A percentile compares a stretch with the other conserved stretches of the same genome.
phyloP scores from a whole-genome alignment of 73 alveolate genomes.

The Paramecium octaurelia region DNA sequence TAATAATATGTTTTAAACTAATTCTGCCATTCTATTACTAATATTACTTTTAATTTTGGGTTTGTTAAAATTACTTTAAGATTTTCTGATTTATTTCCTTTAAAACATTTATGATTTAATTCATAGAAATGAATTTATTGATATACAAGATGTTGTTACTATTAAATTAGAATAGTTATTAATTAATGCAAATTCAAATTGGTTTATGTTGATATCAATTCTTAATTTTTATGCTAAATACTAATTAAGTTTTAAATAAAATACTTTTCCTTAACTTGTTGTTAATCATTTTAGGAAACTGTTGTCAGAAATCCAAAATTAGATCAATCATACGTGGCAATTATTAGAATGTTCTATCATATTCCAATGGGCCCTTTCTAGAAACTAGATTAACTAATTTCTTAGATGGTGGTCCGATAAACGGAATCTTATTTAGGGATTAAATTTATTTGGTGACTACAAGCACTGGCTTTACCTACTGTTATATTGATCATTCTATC shows the following conservation, averaged over 20 bases:
- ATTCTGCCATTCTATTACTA: too few species aligned
- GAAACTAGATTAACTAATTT: background rate
- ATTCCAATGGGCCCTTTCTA: background rate
- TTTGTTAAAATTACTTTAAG: too few species aligned
- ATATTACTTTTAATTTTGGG: background rate
- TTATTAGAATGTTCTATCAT: background rate
- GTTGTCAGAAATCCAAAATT: background rate
- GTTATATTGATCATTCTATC: background rate
- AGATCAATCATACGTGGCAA: background rate
- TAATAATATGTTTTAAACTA: too few species aligned
- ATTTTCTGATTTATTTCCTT: too few species aligned
- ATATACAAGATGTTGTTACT: background rate
- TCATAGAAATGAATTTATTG: background rate
- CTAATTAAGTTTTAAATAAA: background rate
- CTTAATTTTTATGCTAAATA: background rate
- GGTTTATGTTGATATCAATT: background rate
- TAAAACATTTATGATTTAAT: too few species aligned
- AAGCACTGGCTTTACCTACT: background rate
- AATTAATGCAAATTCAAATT: too few species aligned
- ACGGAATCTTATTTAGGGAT: background rate
- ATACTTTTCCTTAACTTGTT: background rate
- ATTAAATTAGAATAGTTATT: too few species aligned
- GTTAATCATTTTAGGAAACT: background rate
- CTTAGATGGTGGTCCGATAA: background rate
- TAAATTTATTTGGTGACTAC: background rate